Percentiles rank a stretch among this genome's conserved stretches.
These are phyloP conservation scores for Mariannaea sp. DNA, from an alignment of 2,329 filamentous ascomycete genomes.

Conservation along the genomic window DNA sequence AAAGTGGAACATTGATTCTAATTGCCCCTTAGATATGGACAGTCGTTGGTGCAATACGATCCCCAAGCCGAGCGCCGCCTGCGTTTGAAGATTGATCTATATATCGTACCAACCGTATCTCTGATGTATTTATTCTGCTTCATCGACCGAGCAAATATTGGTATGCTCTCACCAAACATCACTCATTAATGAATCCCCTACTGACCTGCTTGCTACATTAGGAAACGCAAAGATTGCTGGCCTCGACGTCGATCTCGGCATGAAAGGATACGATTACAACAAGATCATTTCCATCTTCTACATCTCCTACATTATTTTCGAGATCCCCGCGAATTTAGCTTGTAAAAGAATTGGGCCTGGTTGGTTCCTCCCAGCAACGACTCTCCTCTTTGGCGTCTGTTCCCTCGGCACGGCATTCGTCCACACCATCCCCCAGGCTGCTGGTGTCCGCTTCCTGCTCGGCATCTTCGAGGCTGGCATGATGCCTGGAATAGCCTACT, in stretches of 20 bases:
- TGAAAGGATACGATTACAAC: constrained; percentile 63
- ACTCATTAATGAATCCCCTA: background rate
- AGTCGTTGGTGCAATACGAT: constrained; percentile 9
- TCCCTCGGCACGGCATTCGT: constrained; percentile 65
- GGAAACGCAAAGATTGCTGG: constrained; percentile 64
- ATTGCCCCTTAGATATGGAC: constrained; percentile 2
- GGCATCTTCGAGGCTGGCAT: constrained; percentile 67
- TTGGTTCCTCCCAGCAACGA: constrained; percentile 9
- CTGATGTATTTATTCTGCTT: constrained; percentile 62
- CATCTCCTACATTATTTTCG: constrained; percentile 63
- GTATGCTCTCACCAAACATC: constrained; percentile 42
- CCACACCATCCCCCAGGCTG: constrained; percentile 50
- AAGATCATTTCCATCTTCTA: constrained; percentile 20
- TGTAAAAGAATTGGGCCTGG: constrained; percentile 13
- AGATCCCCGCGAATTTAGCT: constrained; percentile 5
- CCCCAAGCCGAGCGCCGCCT: constrained; percentile 55
- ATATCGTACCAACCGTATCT: constrained; percentile 66
- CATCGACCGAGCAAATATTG: constrained; percentile 70
- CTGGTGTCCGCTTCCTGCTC: constrained; percentile 63
- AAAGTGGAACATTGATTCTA: background rate
- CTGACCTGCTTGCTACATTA: background rate
- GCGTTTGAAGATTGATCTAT: constrained; percentile 66
- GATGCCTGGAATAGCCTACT: constrained; percentile 68
- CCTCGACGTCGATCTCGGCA: constrained; percentile 58
- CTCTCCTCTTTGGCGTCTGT: constrained; percentile 51